Base-by-base conservation (phyloP, 2,329 filamentous ascomycete genomes). In the Tolypocladium ovalisporum region DNA sequence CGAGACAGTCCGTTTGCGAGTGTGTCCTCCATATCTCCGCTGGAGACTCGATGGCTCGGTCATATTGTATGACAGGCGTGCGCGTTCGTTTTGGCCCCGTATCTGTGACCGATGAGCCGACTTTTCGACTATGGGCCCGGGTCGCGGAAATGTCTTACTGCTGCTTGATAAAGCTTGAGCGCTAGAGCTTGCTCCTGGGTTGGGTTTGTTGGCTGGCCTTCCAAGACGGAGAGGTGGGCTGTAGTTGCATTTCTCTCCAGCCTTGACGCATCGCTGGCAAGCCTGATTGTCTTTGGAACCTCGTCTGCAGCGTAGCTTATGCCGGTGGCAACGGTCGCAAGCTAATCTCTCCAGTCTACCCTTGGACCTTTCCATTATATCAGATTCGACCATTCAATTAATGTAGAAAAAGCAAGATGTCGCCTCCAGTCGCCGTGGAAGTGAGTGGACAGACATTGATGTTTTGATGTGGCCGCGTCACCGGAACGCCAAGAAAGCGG, bases 261-360 rank as follows among this genome's bases (percentile, higher is more conserved):
- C 56, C 53, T 57, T 57, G 52, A 57, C 36, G 39, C 56, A 57
- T 42, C 56, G 53, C 27, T 57, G 56, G 42, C 56, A 57, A 10
- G 56, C 53, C 29, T 44, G 44, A 44, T 44, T 55, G 29, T 57
- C 40, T 19, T 34, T 52, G 42, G 52, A 36, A 12, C 42, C 52
- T 54, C 56, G 52, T 52, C 52, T 57, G 42, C 56, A 57, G 12
- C 56, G 56, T 19, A 57, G 53, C 44, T 57, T 57, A 17, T 57
- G 56, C 19, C 56, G 17, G 27, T 57, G 56, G 36, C 39, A 42
- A 24, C 39, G 39, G 39, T 42, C 39, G 39, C 39, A 42, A 42
- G 39, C 39, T n/a, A 42, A 10, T 13, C 39, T 13, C n/a, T 42
- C 39, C 39, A 42, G 39, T 13, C 39, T 42, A 10, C n/a, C n/a